Conservation (phyloP, 495 filamentous ascomycete species). For the Trichoderma orchidacearum region DNA sequence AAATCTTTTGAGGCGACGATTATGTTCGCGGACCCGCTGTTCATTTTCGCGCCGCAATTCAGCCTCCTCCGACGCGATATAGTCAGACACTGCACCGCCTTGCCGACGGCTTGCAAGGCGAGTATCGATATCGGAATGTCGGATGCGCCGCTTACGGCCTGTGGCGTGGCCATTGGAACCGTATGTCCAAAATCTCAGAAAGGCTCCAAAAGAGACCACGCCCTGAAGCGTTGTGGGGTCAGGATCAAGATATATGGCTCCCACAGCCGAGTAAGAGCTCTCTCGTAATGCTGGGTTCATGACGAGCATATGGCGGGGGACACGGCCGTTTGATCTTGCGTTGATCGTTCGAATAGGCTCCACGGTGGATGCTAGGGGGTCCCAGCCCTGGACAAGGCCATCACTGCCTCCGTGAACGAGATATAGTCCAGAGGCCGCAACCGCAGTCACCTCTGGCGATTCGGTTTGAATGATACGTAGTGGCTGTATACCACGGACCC, state of each 20-base stretch:
- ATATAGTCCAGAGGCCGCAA: conserved; percentile 79
- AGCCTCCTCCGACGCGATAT: conserved; percentile 67
- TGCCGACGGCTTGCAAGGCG: conserved; percentile 22
- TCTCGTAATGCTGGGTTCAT: conserved; percentile 20
- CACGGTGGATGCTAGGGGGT: conserved; percentile 70
- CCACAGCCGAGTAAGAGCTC: conserved; percentile 69
- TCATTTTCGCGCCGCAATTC: conserved; percentile 68
- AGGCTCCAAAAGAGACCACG: conserved; percentile 73
- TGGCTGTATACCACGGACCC: conserved; percentile 39
- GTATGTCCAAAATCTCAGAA: conserved; percentile 88
- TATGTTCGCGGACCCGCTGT: conserved; percentile 37
- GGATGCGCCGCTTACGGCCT: conserved; percentile 30
- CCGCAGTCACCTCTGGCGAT: conserved; percentile 71
- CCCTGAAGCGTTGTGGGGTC: conserved; percentile 86
- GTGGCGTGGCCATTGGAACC: conserved; percentile 44
- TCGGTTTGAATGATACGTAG: conserved; percentile 79
- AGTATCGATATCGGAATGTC: conserved; percentile 29
- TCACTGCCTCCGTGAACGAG: conserved; percentile 90
- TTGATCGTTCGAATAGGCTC: conserved; percentile 80
- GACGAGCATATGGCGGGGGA: conserved; percentile 32
- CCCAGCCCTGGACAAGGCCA: conserved; percentile 93
- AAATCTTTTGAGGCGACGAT: conserved; percentile 64
- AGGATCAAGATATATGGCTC: conserved; percentile 76
- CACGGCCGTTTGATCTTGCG: conserved; percentile 70
- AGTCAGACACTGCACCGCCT: conserved; percentile 39